Evolutionary conservation across 345 rosid species (phyloP).

Genomic region (Turritis glabra): DNA sequence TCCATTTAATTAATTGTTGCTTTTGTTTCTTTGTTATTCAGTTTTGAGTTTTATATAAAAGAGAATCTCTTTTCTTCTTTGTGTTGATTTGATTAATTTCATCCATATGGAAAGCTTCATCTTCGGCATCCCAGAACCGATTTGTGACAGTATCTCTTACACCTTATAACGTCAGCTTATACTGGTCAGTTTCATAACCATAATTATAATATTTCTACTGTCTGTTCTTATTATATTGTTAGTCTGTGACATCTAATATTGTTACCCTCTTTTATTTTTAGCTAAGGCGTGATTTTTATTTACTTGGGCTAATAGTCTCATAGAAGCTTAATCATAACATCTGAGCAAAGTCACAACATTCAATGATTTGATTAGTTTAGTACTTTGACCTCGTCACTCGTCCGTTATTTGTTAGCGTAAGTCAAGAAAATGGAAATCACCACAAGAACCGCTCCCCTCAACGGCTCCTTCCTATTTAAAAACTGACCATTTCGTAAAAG

Average conservation of each 20-base stretch:
- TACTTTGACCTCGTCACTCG: neutral
- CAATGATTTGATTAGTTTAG: neutral
- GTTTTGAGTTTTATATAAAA: too few species aligned
- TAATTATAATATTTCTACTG: neutral
- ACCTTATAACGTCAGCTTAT: neutral
- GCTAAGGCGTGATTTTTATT: neutral
- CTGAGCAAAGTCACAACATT: neutral
- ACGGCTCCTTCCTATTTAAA: neutral
- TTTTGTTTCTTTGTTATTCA: too few species aligned
- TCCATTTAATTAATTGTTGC: too few species aligned
- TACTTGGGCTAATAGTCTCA: neutral
- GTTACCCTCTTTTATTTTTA: too few species aligned
- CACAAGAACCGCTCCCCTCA: neutral
- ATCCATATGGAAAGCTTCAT: too few species aligned
- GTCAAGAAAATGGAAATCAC: neutral
- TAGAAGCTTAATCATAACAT: neutral
- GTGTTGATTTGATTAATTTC: too few species aligned
- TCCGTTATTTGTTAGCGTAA: neutral
- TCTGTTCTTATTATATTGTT: neutral
- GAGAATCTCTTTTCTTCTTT: too few species aligned
- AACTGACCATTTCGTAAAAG: neutral
- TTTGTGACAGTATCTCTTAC: constrained; percentile 17
- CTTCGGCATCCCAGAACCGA: neutral
- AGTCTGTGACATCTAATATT: too few species aligned
- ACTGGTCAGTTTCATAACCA: constrained; percentile 25